phyloP scores from a whole-genome alignment of 495 filamentous ascomycete species.

The Massariosphaeria phaeospora region DNA sequence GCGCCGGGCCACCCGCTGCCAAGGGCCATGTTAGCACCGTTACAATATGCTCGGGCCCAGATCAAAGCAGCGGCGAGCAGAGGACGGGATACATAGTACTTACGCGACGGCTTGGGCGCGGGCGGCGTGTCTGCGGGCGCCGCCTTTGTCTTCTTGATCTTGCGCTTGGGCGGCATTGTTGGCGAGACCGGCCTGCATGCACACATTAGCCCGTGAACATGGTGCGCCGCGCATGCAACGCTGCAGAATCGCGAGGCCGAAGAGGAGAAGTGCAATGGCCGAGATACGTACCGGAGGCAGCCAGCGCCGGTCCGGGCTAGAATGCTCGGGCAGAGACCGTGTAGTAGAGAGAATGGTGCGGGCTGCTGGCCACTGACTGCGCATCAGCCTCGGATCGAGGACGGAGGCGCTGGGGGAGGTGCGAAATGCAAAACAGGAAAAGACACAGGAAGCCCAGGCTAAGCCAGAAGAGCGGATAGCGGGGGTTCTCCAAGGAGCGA shows the following conservation, averaged over 20 bases:
- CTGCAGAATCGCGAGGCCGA: background rate
- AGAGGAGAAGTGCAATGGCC: background rate
- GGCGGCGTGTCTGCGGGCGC: background rate
- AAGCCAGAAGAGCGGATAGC: too few relatives aligned
- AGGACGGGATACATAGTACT: constrained; percentile 1
- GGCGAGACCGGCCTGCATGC: background rate
- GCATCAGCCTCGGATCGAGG: background rate
- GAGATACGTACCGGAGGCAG: constrained; percentile 1
- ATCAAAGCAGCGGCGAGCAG: background rate
- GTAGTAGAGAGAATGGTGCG: too few relatives aligned
- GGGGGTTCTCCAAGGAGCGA: background rate
- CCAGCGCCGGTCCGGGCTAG: background rate
- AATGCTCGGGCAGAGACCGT: constrained; percentile 1
- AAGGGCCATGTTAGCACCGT: constrained; percentile 11
- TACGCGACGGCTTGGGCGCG: constrained; percentile 9
- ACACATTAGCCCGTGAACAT: constrained; percentile 20
- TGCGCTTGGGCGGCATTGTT: constrained; percentile 31
- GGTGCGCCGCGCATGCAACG: background rate
- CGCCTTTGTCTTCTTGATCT: constrained; percentile 20
- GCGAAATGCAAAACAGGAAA: background rate
- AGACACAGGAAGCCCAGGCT: too few relatives aligned
- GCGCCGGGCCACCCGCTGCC: constrained; percentile 5
- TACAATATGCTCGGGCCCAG: background rate
- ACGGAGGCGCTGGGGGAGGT: background rate
- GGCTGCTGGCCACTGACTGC: background rate